Conservation (phyloP, 805 yeast species). For the Ogataea trehalophila region DNA sequence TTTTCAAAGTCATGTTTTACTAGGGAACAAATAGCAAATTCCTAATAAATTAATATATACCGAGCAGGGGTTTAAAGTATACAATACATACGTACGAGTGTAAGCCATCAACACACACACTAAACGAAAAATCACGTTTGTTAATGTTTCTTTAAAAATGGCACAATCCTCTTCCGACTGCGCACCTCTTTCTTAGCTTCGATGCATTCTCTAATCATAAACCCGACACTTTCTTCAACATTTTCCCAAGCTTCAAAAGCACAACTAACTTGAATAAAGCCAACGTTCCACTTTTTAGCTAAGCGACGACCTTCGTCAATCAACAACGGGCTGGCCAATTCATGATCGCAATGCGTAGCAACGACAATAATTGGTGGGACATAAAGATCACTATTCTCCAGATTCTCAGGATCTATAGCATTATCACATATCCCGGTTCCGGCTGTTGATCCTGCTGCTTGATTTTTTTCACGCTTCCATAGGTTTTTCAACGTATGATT, state of each 20-base stretch:
- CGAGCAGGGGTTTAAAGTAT: too few relatives aligned
- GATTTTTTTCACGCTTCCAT: conserved; percentile 37
- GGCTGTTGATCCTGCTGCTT: neutral
- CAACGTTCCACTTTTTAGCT: conserved; percentile 59
- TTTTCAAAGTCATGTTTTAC: too few relatives aligned
- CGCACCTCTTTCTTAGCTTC: conserved; percentile 29
- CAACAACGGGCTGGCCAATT: conserved; percentile 54
- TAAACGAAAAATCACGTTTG: too few relatives aligned
- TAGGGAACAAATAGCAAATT: too few relatives aligned
- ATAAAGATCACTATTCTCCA: conserved; percentile 1
- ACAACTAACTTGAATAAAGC: conserved; percentile 61
- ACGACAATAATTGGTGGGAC: conserved; percentile 63
- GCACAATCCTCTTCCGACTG: too few relatives aligned
- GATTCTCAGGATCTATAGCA: neutral
- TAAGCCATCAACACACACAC: too few relatives aligned
- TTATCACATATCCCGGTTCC: too few relatives aligned
- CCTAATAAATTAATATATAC: too few relatives aligned
- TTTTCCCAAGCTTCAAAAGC: conserved; percentile 36
- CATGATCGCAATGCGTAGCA: conserved; percentile 58
- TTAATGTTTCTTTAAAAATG: too few relatives aligned
- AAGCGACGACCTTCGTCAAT: conserved; percentile 53
- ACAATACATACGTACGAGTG: too few relatives aligned
- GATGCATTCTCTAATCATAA: conserved; percentile 55
- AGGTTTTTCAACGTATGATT: conserved; percentile 52
- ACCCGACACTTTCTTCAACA: conserved; percentile 53